A percentile compares a stretch with the other conserved stretches of the same genome.
These are phyloP conservation scores for Rhizophagus sp. DNA, from an alignment of 192 early-diverging fungal genomes.

Conservation along the genomic window DNA sequence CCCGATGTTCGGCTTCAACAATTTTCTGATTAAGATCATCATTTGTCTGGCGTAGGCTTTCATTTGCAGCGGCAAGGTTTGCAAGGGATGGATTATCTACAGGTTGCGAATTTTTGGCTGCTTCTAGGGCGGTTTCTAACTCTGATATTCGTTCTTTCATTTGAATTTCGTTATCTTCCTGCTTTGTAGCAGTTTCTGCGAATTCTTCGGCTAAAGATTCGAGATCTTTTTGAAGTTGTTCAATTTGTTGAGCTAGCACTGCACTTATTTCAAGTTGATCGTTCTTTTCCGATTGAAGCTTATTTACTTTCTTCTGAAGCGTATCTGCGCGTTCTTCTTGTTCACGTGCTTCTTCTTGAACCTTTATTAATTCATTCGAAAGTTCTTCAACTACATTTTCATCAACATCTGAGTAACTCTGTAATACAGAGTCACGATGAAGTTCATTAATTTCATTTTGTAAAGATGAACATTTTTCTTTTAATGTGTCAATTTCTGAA, in stretches of 20 bases:
- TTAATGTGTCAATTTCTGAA: slow-evolving; percentile 5
- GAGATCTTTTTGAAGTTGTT: slow-evolving; percentile 39
- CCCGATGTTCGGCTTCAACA: neutral
- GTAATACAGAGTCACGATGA: neutral
- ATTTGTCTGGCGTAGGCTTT: slow-evolving; percentile 16
- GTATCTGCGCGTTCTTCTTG: neutral
- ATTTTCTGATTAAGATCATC: slow-evolving; percentile 2
- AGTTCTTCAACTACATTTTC: slow-evolving; percentile 15
- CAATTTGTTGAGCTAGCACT: slow-evolving; percentile 22
- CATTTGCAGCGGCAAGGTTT: slow-evolving; percentile 1
- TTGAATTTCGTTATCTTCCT: slow-evolving; percentile 37
- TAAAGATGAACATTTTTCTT: neutral
- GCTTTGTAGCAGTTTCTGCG: slow-evolving; percentile 33
- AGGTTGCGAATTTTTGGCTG: neutral
- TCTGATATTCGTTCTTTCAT: slow-evolving; percentile 36
- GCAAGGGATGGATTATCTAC: neutral
- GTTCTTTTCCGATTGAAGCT: neutral
- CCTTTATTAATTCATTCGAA: neutral
- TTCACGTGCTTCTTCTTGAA: neutral
- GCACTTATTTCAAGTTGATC: neutral
- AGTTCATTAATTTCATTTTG: slow-evolving; percentile 13
- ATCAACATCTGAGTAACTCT: neutral
- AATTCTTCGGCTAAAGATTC: slow-evolving; percentile 42
- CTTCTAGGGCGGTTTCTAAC: slow-evolving; percentile 18
- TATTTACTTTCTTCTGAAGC: neutral